These are phyloP conservation scores for Aspergillus ustus DNA, from an alignment of 2,329 filamentous ascomycete species.

Conservation along the genomic window DNA sequence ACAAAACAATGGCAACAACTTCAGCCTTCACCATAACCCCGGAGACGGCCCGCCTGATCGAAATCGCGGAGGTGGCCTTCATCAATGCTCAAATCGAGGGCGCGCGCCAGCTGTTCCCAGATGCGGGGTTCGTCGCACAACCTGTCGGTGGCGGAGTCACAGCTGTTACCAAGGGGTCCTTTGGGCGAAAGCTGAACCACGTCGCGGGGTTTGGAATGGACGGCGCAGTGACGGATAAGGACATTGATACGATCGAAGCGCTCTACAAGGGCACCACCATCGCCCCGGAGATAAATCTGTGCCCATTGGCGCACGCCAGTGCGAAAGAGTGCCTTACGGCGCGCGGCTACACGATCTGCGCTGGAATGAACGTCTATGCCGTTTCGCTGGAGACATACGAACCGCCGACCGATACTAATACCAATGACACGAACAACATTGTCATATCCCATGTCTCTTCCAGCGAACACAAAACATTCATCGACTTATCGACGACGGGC, in stretches of 20 bases:
- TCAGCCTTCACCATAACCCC: background rate
- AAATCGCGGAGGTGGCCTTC: background rate
- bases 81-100: background rate
- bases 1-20: too few relatives aligned
- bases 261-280: conserved; percentile 1
- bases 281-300: background rate
- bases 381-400: background rate
- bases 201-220: conserved; percentile 24
- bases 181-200: conserved; percentile 22
- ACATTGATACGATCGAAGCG: conserved; percentile 17
- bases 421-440: background rate
- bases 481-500: background rate
- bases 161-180: conserved; percentile 19
- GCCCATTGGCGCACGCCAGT: background rate
- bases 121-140: background rate
- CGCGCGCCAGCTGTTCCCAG: background rate
- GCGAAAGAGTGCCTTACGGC: background rate
- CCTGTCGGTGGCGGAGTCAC: conserved; percentile 11
- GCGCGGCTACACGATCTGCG: background rate
- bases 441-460: background rate
- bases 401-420: too few relatives aligned
- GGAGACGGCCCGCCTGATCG: background rate
- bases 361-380: background rate
- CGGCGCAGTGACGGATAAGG: conserved; percentile 18
- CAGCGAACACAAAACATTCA: background rate